Evolutionary conservation across 2,329 filamentous ascomycete genomes (phyloP).

Genomic region (Catunica adiposa): DNA sequence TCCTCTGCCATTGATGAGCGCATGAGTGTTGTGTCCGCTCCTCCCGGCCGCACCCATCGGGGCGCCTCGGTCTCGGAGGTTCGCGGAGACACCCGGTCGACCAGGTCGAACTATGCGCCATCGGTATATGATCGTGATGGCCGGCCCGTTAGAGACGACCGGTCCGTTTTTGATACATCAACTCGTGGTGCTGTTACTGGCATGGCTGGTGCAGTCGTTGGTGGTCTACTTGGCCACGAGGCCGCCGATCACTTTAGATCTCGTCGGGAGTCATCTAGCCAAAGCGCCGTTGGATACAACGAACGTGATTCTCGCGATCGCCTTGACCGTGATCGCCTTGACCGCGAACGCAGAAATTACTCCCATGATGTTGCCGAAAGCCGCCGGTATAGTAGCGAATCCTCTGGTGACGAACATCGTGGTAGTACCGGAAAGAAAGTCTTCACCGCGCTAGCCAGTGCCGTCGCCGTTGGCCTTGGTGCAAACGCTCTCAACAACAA

Average conservation of each 20-base stretch:
- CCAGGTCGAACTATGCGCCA: conserved; percentile 26
- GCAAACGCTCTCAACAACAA: conserved; percentile 34
- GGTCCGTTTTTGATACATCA: conserved; percentile 31
- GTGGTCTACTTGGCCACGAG: conserved; percentile 35
- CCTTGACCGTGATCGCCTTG: conserved; percentile 16
- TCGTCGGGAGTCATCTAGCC: conserved; percentile 15
- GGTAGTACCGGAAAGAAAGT: conserved; percentile 20
- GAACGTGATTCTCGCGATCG: conserved; percentile 17
- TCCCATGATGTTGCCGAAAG: conserved; percentile 6
- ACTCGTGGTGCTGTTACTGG: conserved; percentile 33
- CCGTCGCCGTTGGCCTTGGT: conserved; percentile 37
- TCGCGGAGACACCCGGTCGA: conserved; percentile 16
- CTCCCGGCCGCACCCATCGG: conserved; percentile 12
- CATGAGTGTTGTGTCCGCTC: conserved; percentile 10
- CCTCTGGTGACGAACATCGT: conserved; percentile 9
- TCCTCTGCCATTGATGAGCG: conserved; percentile 7
- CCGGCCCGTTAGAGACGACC: conserved; percentile 19
- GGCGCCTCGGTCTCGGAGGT: conserved; percentile 14
- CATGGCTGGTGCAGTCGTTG: conserved; percentile 37
- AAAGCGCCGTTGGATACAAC: background rate
- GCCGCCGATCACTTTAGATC: conserved; percentile 26
- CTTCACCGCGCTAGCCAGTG: conserved; percentile 36
- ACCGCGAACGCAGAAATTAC: conserved; percentile 21
- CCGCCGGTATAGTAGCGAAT: conserved; percentile 9
- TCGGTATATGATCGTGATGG: conserved; percentile 20